Percentiles rank a stretch among this genome's conserved stretches.
These are phyloP conservation scores for Schizonepeta tenuifolia DNA, from an alignment of 257 asterid genomes.

Conservation along the genomic window DNA sequence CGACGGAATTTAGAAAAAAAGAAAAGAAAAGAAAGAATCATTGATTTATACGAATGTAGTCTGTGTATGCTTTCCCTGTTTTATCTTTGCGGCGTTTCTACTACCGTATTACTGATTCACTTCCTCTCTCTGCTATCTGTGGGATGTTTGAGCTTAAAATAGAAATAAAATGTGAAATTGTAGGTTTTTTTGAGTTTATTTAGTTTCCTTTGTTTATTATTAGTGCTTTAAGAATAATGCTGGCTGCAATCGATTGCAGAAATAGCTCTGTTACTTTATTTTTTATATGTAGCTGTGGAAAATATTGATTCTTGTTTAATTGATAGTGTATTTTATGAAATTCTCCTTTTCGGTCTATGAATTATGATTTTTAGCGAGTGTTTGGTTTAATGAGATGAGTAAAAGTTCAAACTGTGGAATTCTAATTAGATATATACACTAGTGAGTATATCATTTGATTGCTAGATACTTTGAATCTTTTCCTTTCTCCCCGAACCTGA, in stretches of 20 bases:
- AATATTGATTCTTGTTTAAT: not conserved
- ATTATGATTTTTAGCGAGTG: not conserved
- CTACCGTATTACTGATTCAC: not conserved
- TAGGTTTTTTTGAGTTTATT: not conserved
- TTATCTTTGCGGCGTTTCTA: not conserved
- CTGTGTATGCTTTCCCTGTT: constrained; percentile 3
- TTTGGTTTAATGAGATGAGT: not conserved
- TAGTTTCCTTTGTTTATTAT: not conserved
- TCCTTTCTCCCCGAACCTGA: not conserved
- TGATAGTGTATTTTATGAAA: not conserved
- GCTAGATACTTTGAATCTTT: not conserved
- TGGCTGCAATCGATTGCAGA: not conserved
- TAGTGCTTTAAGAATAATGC: not conserved
- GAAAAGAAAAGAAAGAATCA: no score
- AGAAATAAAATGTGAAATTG: not conserved
- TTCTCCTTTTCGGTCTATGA: not conserved
- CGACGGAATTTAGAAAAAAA: not conserved
- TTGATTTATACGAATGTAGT: not conserved
- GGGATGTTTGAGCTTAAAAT: not conserved
- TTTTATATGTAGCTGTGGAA: not conserved
- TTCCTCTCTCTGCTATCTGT: not conserved
- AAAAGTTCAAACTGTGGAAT: not conserved
- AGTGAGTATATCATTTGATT: not conserved
- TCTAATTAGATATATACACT: not conserved
- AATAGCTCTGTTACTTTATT: not conserved